phyloP scores from a whole-genome alignment of 2,329 filamentous ascomycete genomes.

The Colletotrichum truncatum region DNA sequence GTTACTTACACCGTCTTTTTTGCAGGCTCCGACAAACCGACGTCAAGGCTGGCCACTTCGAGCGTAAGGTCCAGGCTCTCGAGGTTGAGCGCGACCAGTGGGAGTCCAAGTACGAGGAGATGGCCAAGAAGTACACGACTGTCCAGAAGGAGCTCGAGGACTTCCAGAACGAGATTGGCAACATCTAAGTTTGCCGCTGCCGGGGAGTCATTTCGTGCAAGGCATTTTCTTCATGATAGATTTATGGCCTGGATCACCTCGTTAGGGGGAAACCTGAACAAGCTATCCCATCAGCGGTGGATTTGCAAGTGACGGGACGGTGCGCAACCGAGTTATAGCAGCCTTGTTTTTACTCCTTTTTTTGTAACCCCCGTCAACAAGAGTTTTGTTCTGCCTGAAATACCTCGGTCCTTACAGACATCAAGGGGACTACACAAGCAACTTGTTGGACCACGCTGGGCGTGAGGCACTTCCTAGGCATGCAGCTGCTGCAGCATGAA shows the following conservation, averaged over 20 bases:
- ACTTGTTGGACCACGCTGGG: constrained; percentile 21
- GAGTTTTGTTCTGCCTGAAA: constrained; percentile 25
- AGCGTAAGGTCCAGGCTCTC: constrained; percentile 98
- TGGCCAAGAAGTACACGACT: constrained; percentile 85
- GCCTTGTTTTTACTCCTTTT: constrained; percentile 27
- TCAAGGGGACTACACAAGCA: constrained; percentile 4
- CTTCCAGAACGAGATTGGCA: constrained; percentile 90
- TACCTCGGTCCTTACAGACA: not conserved
- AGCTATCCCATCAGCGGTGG: constrained; percentile 24
- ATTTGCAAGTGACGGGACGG: constrained; percentile 24
- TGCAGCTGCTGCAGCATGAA: constrained; percentile 13
- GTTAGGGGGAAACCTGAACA: constrained; percentile 19
- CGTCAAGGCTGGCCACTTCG: constrained; percentile 98
- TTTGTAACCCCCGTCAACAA: constrained; percentile 26
- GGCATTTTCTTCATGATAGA: constrained; percentile 20
- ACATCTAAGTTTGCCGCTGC: constrained; percentile 70
- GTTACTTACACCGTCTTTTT: constrained; percentile 31
- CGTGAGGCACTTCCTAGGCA: constrained; percentile 11
- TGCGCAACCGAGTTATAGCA: constrained; percentile 26
- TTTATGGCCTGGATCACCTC: constrained; percentile 22
- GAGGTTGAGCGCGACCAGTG: constrained; percentile 92
- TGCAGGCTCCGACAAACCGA: constrained; percentile 95
- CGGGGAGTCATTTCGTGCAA: constrained; percentile 26
- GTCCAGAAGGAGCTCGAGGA: constrained; percentile 92
- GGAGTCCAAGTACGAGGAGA: constrained; percentile 98